Percentiles rank a stretch among this genome's conserved stretches.
phyloP scores from a whole-genome alignment of 805 yeast genomes.

The Saccharomycopsis javanensis region DNA sequence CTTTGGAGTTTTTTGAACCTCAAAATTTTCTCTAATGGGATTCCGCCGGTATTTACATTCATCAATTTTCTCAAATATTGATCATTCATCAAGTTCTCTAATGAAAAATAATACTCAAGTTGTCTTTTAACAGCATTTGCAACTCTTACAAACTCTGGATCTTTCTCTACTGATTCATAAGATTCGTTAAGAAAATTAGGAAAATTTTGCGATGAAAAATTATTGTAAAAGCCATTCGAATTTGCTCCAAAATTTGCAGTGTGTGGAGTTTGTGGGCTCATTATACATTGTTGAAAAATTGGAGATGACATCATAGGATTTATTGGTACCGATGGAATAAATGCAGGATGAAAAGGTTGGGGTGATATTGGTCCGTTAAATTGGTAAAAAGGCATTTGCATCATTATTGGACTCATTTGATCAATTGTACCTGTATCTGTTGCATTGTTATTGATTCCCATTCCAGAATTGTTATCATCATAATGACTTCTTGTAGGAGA shows the following conservation, averaged over 20 bases:
- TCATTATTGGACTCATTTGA: not conserved
- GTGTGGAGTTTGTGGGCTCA: not conserved
- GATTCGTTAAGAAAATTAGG: not conserved
- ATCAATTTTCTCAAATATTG: slow-evolving; percentile 71
- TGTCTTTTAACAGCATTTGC: slow-evolving; percentile 37
- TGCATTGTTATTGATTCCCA: not conserved
- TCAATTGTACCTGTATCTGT: not conserved
- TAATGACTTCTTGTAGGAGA: not conserved
- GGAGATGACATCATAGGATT: not conserved
- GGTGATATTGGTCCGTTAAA: not conserved
- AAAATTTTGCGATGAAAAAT: not conserved
- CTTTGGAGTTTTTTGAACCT: slow-evolving; percentile 68
- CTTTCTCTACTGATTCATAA: not conserved
- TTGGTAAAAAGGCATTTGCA: not conserved
- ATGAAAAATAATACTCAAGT: slow-evolving; percentile 82
- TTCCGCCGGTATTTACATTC: slow-evolving; percentile 60
- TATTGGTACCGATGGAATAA: not conserved
- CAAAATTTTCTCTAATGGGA: slow-evolving; percentile 52
- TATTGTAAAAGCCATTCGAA: not conserved
- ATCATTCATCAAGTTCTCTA: slow-evolving; percentile 82
- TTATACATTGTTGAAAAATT: not conserved
- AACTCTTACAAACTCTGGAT: not conserved
- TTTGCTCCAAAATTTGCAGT: not conserved
- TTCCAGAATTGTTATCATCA: not conserved
- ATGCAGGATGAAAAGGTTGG: not conserved